phyloP scores from a whole-genome alignment of 164 flowering plant genomes.

The Vitis amurensis region DNA sequence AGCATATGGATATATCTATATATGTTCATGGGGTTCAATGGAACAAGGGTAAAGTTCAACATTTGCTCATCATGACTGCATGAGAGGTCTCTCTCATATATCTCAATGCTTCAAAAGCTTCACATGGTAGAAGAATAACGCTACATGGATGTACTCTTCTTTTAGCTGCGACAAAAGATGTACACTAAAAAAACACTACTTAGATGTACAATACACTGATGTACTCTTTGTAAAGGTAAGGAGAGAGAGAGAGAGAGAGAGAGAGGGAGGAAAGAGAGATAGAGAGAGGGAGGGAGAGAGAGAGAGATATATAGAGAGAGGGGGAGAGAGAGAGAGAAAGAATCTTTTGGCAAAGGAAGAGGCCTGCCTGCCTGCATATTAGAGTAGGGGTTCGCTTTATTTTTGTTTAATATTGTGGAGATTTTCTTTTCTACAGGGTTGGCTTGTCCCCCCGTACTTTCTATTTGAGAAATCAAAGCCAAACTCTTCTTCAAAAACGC shows the following conservation, averaged over 20 bases:
- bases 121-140: slow-evolving; percentile 25
- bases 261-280: slow-evolving; percentile 4
- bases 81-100: slow-evolving; percentile 21
- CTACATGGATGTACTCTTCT: slow-evolving; percentile 16
- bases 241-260: background rate
- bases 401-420: slow-evolving; percentile 4
- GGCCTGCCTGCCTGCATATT: slow-evolving; percentile 14
- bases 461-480: slow-evolving; percentile 16
- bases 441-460: slow-evolving; percentile 13
- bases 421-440: slow-evolving; percentile 8
- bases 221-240: background rate
- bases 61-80: slow-evolving; percentile 29
- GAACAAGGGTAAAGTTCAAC: slow-evolving; percentile 11
- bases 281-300: background rate
- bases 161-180: slow-evolving; percentile 17
- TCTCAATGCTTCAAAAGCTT: slow-evolving; percentile 18
- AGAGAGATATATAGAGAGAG: slow-evolving; percentile 9
- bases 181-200: slow-evolving; percentile 10
- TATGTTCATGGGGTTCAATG: background rate
- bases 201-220: background rate
- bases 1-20: background rate
- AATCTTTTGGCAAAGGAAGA: slow-evolving; percentile 41
- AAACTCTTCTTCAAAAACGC: slow-evolving; percentile 51
- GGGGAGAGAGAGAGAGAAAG: slow-evolving; percentile 9
- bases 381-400: slow-evolving; percentile 31